phyloP scores from a whole-genome alignment of 257 asterid genomes.

The Phtheirospermum japonicum region DNA sequence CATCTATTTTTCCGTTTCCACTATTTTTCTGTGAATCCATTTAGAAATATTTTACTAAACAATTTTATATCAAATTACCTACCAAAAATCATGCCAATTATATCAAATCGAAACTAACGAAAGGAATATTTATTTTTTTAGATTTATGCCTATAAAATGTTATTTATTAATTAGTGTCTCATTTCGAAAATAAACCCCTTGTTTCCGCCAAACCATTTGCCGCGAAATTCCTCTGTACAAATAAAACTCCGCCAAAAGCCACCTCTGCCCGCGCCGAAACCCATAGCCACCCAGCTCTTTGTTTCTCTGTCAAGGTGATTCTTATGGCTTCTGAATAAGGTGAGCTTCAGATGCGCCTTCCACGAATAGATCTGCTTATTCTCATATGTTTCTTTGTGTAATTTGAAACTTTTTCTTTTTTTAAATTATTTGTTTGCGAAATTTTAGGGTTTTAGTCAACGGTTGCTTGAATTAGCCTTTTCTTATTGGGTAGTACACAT shows the following conservation, averaged over 20 bases:
- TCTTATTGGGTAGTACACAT: background rate
- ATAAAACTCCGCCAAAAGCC: background rate
- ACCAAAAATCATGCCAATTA: too few relatives aligned
- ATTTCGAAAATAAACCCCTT: too few relatives aligned
- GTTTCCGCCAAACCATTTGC: background rate
- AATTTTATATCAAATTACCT: too few relatives aligned
- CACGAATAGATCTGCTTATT: slow-evolving; percentile 9
- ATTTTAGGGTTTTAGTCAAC: slow-evolving; percentile 24
- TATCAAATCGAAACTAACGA: too few relatives aligned
- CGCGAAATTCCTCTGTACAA: background rate
- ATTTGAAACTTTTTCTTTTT: background rate
- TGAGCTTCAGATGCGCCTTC: slow-evolving; percentile 11
- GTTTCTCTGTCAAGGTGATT: slow-evolving; percentile 1
- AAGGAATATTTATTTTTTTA: too few relatives aligned
- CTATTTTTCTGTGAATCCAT: too few relatives aligned
- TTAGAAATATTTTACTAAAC: too few relatives aligned
- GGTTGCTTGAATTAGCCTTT: background rate
- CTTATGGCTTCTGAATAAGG: slow-evolving; percentile 21
- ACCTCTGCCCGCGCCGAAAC: background rate
- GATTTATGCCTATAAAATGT: too few relatives aligned
- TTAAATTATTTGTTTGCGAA: background rate
- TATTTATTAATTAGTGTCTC: too few relatives aligned
- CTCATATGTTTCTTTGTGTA: background rate
- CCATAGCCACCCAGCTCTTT: background rate
- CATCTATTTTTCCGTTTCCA: too few relatives aligned